These are phyloP conservation scores for Sindora glabra DNA, from an alignment of 306 rosid genomes.

Conservation along the genomic window DNA sequence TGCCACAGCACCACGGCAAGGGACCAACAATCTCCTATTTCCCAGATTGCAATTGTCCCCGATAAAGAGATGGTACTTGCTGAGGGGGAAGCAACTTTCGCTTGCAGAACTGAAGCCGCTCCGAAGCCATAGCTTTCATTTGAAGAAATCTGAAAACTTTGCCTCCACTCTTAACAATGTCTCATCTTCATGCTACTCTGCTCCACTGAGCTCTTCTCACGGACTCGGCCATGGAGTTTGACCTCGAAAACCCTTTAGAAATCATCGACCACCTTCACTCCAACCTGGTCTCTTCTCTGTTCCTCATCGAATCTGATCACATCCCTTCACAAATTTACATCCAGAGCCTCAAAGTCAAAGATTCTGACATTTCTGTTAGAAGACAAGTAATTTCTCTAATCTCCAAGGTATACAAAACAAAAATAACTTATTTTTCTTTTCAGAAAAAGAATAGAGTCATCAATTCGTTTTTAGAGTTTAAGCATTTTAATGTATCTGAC, in stretches of 20 bases:
- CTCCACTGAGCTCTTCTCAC: background rate
- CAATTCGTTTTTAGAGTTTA: background rate
- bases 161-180: conserved; percentile 27
- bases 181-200: conserved; percentile 6
- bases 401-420: conserved; percentile 51
- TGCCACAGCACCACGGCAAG: conserved; percentile 14
- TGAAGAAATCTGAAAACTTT: conserved; percentile 22
- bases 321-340: conserved; percentile 57
- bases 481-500: background rate
- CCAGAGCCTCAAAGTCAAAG: conserved; percentile 32
- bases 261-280: conserved; percentile 34
- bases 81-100: no score
- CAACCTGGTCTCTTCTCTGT: conserved; percentile 47
- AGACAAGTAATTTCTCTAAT: conserved; percentile 49
- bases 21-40: conserved; percentile 26
- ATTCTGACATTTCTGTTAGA: conserved; percentile 48
- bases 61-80: no score
- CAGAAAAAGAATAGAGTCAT: background rate
- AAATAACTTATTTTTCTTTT: background rate
- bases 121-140: conserved; percentile 20
- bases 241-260: conserved; percentile 80
- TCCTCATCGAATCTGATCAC: conserved; percentile 72
- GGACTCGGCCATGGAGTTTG: conserved; percentile 60
- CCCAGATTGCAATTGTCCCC: conserved; percentile 30
- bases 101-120: conserved; percentile 19